These are phyloP conservation scores for Blumeria hordei DNA, from an alignment of 2,329 filamentous ascomycete genomes.

Conservation along the genomic window DNA sequence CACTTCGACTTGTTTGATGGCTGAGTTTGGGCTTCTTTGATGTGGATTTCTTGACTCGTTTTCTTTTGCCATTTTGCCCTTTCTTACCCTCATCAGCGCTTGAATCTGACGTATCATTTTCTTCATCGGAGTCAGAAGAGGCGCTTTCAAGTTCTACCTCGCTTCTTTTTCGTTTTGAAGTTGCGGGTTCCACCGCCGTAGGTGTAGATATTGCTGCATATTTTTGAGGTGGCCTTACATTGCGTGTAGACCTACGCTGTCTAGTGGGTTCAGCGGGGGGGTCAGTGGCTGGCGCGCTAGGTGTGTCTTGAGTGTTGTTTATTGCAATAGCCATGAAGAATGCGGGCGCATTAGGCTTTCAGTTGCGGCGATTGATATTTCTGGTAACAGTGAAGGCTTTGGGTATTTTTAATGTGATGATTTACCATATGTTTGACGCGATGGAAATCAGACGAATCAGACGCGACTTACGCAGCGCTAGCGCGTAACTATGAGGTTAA, in stretches of 20 bases:
- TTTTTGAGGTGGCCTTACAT: slow-evolving; percentile 33
- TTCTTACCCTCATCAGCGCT: slow-evolving; percentile 22
- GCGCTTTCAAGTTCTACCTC: slow-evolving; percentile 22
- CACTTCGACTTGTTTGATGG: slow-evolving; percentile 28
- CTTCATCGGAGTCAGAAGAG: slow-evolving; percentile 22
- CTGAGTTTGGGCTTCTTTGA: slow-evolving; percentile 41
- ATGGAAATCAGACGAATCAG: too few relatives aligned
- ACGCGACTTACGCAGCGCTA: too few relatives aligned
- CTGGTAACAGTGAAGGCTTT: too few relatives aligned
- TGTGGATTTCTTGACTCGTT: slow-evolving; percentile 26
- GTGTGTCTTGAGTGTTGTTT: too few relatives aligned
- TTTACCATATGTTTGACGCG: too few relatives aligned
- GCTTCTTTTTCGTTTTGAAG: slow-evolving; percentile 31
- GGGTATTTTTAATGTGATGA: too few relatives aligned
- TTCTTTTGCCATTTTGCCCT: slow-evolving; percentile 15
- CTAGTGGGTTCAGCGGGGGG: slow-evolving; percentile 10
- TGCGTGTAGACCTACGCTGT: slow-evolving; percentile 45
- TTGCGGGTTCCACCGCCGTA: slow-evolving; percentile 17
- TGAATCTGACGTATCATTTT: slow-evolving; percentile 18
- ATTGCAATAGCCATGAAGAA: too few relatives aligned
- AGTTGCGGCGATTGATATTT: too few relatives aligned
- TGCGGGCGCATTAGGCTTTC: too few relatives aligned
- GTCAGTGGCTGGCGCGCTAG: too few relatives aligned
- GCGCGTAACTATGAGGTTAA: too few relatives aligned
- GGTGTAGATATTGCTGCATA: slow-evolving; percentile 26